Base-by-base conservation (phyloP, 495 filamentous ascomycete species). In the Penicillium argentinense region DNA sequence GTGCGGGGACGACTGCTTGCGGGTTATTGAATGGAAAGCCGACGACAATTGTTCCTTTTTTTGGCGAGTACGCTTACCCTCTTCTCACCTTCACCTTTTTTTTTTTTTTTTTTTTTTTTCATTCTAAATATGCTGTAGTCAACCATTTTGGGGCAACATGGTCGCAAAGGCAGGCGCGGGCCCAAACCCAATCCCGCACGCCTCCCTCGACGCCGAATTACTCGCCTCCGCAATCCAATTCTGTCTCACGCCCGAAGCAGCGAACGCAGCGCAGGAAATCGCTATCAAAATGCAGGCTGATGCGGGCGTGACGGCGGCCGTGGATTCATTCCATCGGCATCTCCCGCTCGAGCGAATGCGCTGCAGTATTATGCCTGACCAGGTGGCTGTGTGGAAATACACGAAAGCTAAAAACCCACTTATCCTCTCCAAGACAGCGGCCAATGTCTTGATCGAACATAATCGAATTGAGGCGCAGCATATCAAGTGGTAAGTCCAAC, bases 131-230 rank as follows among this genome's bases (percentile, higher is more conserved):
- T 21, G 16, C 23, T 9, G 7, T 16, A 67, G 56, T 56, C 89
- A 95, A 65, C 76, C 81, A 12, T 93, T 93, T 63, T 95, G 89
- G 89, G 89, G 87, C 8, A 64, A 74, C 4, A 89, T 89, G 80
- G 74, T 91, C 3, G 76, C 76, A 0, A 49, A 43, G 18, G 51
- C 50, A 27, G 56, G 56, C 9, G 56, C 56, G 12, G 56, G 56
- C 5, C 47, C 51, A 7, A 27, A 41, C 2, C 56, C 56, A 13
- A 51, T 59, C 11, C 56, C 56, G 9, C 46, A 57, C 18, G 88
- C 89, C 60, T 64, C 71, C 3, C 66, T 92, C 0, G 84, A 75
- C 3, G 74, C 72, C 3, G 82, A 90, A 32, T 81, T 74, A 26
- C 69, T 89, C 3, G 83, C 82, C 5, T 78, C 82, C 9, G 89